A percentile compares a stretch with the other conserved stretches of the same genome.
These are phyloP conservation scores for Lyophyllum decastes DNA, from an alignment of 768 basidiomycete species.

Conservation along the genomic window DNA sequence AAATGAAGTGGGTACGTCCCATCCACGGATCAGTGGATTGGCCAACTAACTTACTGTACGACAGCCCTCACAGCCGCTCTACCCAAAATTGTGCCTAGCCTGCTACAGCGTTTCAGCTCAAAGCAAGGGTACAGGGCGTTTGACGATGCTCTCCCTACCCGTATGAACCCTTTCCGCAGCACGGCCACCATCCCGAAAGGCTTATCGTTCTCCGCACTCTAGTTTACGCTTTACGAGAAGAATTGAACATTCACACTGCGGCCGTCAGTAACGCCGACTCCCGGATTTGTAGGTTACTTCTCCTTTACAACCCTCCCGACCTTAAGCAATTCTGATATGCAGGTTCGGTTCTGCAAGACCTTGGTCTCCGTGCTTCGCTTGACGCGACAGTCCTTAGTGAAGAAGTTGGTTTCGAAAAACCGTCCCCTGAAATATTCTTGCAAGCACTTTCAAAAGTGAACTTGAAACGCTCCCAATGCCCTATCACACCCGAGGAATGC, in stretches of 20 bases:
- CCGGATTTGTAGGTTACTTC: constrained; percentile 58
- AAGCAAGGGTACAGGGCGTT: constrained; percentile 67
- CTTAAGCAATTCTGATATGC: not conserved
- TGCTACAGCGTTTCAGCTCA: constrained; percentile 73
- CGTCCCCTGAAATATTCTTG: constrained; percentile 57
- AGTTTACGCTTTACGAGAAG: constrained; percentile 48
- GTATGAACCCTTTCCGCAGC: constrained; percentile 30
- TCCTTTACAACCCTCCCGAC: not conserved
- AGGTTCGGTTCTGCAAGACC: constrained; percentile 60
- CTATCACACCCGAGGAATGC: constrained; percentile 41
- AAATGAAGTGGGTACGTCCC: constrained; percentile 47
- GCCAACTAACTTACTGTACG: not conserved
- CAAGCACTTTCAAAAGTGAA: constrained; percentile 40
- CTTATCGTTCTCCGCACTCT: not conserved
- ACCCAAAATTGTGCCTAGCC: constrained; percentile 52
- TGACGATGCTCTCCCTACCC: constrained; percentile 47
- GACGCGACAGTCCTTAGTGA: constrained; percentile 69
- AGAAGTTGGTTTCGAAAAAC: constrained; percentile 71
- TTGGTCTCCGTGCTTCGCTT: constrained; percentile 51
- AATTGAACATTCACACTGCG: constrained; percentile 49
- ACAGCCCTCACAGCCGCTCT: constrained; percentile 58
- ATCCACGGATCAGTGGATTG: not conserved
- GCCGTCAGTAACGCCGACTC: constrained; percentile 74
- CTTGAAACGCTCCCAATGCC: constrained; percentile 7
- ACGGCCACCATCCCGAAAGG: constrained; percentile 2